These are phyloP conservation scores for Trichothecium roseum DNA, from an alignment of 2,329 filamentous ascomycete genomes.

Conservation along the genomic window DNA sequence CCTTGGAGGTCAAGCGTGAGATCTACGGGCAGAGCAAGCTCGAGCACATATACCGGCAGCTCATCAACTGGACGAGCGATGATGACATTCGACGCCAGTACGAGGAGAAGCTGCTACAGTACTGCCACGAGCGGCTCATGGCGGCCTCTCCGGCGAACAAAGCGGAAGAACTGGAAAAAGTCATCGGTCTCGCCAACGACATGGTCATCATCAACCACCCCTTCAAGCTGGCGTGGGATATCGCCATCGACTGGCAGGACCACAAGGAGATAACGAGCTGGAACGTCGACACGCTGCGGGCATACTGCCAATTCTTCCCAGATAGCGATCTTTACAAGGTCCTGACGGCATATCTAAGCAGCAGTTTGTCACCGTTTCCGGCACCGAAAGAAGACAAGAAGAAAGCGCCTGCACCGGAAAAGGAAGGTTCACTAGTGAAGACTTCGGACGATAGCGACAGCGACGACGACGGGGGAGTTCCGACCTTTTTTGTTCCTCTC, in stretches of 20 bases:
- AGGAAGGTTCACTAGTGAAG: conserved; percentile 13
- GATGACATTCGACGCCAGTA: conserved; percentile 75
- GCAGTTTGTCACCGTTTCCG: conserved; percentile 75
- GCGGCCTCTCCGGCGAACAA: conserved; percentile 62
- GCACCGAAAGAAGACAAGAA: conserved; percentile 16
- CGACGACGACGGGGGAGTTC: conserved; percentile 45
- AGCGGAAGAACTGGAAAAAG: conserved; percentile 55
- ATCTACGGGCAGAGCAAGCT: conserved; percentile 66
- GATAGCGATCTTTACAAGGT: conserved; percentile 74
- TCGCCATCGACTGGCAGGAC: conserved; percentile 84
- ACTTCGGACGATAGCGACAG: conserved; percentile 46
- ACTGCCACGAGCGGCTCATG: conserved; percentile 68
- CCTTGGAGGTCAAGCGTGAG: conserved; percentile 76
- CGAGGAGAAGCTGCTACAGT: conserved; percentile 80
- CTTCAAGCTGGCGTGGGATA: conserved; percentile 81
- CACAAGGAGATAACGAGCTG: conserved; percentile 62
- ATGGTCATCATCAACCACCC: conserved; percentile 97
- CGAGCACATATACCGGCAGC: conserved; percentile 68
- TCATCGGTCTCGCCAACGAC: conserved; percentile 69
- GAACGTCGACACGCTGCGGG: conserved; percentile 66
- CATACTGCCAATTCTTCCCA: conserved; percentile 78
- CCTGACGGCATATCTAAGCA: conserved; percentile 71
- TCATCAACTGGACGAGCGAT: conserved; percentile 85
- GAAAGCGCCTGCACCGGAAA: conserved; percentile 5
- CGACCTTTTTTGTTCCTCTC: conserved; percentile 45